A percentile compares a stretch with the other conserved stretches of the same genome.
These are phyloP conservation scores for Poronia punctata DNA, from an alignment of 495 filamentous ascomycete species.

Conservation along the genomic window DNA sequence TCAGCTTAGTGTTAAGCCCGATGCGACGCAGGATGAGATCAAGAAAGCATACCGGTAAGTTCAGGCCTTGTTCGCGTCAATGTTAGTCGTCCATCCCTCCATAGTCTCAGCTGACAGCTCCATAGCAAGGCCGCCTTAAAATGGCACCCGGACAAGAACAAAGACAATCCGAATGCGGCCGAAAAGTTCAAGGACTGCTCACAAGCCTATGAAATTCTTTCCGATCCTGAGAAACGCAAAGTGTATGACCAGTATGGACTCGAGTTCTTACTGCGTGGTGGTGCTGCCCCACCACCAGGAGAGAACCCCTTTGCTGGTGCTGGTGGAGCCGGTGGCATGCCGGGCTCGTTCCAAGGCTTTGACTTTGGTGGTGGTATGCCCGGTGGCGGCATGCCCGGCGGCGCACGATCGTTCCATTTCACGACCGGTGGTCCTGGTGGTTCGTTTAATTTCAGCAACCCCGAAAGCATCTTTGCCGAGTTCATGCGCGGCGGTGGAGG, in stretches of 20 bases:
- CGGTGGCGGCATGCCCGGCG: slow-evolving; percentile 24
- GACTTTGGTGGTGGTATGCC: slow-evolving; percentile 45
- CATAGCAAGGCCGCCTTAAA: slow-evolving; percentile 80
- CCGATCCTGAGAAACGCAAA: slow-evolving; percentile 94
- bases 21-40: slow-evolving; percentile 84
- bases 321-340: slow-evolving; percentile 30
- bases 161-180: slow-evolving; percentile 70
- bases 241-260: slow-evolving; percentile 92
- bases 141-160: slow-evolving; percentile 96
- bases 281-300: slow-evolving; percentile 60
- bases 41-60: slow-evolving; percentile 90
- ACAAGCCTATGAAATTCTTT: slow-evolving; percentile 96
- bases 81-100: slow-evolving; percentile 2
- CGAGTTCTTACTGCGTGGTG: slow-evolving; percentile 84
- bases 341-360: slow-evolving; percentile 45
- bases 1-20: slow-evolving; percentile 63
- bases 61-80: slow-evolving; percentile 2
- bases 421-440: slow-evolving; percentile 45
- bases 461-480: slow-evolving; percentile 76
- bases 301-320: slow-evolving; percentile 44
- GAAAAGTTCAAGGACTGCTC: slow-evolving; percentile 96
- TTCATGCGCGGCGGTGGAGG: slow-evolving; percentile 58
- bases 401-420: slow-evolving; percentile 66
- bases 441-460: slow-evolving; percentile 73
- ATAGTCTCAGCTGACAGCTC: slow-evolving; percentile 2